Evolutionary conservation across 148 eudicot genomes (phyloP).

Genomic region (Dysphania ambrosioides): DNA sequence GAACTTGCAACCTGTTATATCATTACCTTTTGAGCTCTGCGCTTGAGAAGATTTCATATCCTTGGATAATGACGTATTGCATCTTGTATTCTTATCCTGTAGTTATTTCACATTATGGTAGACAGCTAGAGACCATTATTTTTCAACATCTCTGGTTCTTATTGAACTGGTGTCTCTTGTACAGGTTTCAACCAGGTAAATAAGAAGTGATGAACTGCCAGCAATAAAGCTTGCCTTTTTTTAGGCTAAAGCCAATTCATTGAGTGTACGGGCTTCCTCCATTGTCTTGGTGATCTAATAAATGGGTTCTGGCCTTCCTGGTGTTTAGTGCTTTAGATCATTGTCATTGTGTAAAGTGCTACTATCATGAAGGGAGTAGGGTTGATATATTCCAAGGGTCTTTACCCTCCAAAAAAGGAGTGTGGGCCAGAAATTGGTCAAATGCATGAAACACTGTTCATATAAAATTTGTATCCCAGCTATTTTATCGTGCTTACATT

Average conservation of each 20-base stretch:
- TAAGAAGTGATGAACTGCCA: neutral
- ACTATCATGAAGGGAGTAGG: conserved; percentile 8
- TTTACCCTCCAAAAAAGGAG: neutral
- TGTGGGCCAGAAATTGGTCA: neutral
- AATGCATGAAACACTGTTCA: neutral
- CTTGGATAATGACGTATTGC: no score
- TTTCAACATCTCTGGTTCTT: neutral
- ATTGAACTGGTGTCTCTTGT: conserved; percentile 8
- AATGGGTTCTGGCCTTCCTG: neutral
- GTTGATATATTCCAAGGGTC: neutral
- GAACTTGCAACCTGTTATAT: neutral
- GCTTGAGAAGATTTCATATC: neutral
- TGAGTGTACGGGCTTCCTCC: neutral
- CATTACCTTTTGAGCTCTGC: neutral
- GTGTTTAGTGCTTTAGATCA: conserved; percentile 6
- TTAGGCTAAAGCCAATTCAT: neutral
- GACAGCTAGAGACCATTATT: neutral
- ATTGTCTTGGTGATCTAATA: conserved; percentile 9
- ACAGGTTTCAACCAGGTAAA: conserved; percentile 30
- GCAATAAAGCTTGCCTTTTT: conserved; percentile 15
- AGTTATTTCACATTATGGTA: neutral
- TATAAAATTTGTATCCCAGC: neutral
- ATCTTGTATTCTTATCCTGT: neutral
- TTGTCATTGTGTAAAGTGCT: neutral
- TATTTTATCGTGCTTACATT: neutral